Conservation (phyloP, 176 grass and related monocot genomes). For the Lolium perenne region DNA sequence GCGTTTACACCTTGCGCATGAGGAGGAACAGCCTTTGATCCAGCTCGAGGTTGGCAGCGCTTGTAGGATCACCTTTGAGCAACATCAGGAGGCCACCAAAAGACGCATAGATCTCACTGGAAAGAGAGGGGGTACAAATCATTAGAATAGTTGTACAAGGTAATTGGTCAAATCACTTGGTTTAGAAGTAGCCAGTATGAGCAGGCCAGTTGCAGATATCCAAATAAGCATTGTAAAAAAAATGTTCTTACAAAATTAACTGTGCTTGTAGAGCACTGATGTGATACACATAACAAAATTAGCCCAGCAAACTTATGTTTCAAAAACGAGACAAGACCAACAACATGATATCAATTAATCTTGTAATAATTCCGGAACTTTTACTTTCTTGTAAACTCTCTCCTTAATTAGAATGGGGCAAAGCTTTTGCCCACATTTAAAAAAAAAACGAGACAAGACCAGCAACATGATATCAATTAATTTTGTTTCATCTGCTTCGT, state of each 20-base stretch:
- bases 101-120: conserved; percentile 59
- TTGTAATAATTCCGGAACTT: neutral
- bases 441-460: neutral
- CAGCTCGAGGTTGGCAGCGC: conserved; percentile 45
- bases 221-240: neutral
- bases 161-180: neutral
- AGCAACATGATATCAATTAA: neutral
- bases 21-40: conserved; percentile 69
- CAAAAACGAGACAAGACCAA: neutral
- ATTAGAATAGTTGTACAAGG: conserved; percentile 10
- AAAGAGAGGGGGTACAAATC: neutral
- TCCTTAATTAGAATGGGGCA: too few relatives aligned
- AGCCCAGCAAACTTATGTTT: neutral
- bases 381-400: too few relatives aligned
- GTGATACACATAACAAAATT: neutral
- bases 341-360: conserved; percentile 1
- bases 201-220: neutral
- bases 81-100: conserved; percentile 65
- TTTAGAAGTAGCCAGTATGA: neutral
- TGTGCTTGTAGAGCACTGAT: too few relatives aligned
- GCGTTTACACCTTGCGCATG: conserved; percentile 54
- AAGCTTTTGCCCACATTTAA: too few relatives aligned
- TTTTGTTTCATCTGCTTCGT: neutral
- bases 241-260: neutral
- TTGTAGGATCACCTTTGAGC: conserved; percentile 59